phyloP scores from a whole-genome alignment of 1,284 basidiomycete genomes.

The Dichomitus squalens region DNA sequence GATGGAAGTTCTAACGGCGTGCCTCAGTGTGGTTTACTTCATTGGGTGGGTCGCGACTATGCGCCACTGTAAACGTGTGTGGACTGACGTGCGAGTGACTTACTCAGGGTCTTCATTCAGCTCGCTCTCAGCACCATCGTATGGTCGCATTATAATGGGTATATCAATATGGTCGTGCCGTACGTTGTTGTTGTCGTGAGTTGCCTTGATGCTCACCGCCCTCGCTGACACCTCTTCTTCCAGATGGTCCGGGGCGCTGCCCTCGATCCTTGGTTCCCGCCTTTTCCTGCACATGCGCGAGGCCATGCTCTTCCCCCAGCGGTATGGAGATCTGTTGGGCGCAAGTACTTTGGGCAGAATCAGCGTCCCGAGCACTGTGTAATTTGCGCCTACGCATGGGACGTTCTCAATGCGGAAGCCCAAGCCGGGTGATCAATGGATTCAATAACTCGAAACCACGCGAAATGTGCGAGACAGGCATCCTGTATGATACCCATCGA shows the following conservation, averaged over 20 bases:
- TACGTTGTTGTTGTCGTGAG: conserved; percentile 11
- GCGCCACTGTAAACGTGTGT: background rate
- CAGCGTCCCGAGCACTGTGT: background rate
- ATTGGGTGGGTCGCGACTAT: conserved; percentile 14
- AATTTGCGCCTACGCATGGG: background rate
- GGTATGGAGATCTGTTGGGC: background rate
- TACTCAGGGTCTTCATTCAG: conserved; percentile 27
- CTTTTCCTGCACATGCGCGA: conserved; percentile 25
- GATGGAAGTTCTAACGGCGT: background rate
- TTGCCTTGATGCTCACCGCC: background rate
- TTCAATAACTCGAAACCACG: too few species aligned
- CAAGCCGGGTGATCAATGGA: background rate
- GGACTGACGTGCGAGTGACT: background rate
- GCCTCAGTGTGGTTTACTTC: conserved; percentile 23
- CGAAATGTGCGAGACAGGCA: too few species aligned
- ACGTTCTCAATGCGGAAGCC: background rate
- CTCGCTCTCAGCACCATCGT: conserved; percentile 27
- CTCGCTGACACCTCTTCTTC: background rate
- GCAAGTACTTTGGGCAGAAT: background rate
- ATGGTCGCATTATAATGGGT: conserved; percentile 26
- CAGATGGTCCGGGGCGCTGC: conserved; percentile 31
- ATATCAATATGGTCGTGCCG: conserved; percentile 33
- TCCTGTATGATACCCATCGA: too few species aligned
- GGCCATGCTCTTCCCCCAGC: conserved; percentile 6
- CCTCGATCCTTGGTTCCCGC: conserved; percentile 22